Evolutionary conservation across 2,329 filamentous ascomycete species (phyloP), one percentile per base, ranked within the genome.

Genomic region (Penicillium sp.): DNA sequence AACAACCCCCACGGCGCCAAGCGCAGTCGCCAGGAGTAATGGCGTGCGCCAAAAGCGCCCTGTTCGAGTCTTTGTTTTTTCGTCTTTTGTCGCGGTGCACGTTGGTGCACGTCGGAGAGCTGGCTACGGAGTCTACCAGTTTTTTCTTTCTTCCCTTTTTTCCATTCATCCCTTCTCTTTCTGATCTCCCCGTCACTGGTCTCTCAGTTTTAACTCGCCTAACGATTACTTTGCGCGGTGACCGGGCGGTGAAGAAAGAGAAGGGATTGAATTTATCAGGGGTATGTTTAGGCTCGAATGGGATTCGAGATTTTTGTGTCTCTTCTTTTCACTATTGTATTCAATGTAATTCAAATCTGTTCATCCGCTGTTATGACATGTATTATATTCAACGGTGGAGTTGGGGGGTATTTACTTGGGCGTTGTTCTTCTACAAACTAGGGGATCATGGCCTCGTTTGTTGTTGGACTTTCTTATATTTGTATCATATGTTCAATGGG

Each of bases 1-100:
- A 94, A 94, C 72, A 94, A 94, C 72, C 91, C 91, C 6, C 91
- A 94, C 69, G 91, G 91, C 33, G 88, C 89, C 3, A 95, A 95
- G 80, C 84, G 91, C 68, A 89, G 90, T 67, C 86, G 91, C 65
- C 90, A 91, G 63, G 91, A 93, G 69, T 86, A 79, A 58, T 8
- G 6, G 19, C 38, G 37, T 17, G 6, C 7, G 19, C 19, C 8
- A n/a, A 22, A n/a, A 26, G 35, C 28, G 12, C 47, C 40, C 24
- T 40, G 24, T 40, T 58, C 57, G 19, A 19, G 26, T 35, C 35
- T 35, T 60, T 60, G 13, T 30, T 30, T 49, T 49, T 28, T 30
- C 24, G 26, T 49, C 26, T 49, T 50, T 61, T 33, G 17, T 59
- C 45, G 59, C 30, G 40, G 19, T 44, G 40, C 33, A 37, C 30